Conservation (phyloP, 441 rosid species). For the Populus hybrid region DNA sequence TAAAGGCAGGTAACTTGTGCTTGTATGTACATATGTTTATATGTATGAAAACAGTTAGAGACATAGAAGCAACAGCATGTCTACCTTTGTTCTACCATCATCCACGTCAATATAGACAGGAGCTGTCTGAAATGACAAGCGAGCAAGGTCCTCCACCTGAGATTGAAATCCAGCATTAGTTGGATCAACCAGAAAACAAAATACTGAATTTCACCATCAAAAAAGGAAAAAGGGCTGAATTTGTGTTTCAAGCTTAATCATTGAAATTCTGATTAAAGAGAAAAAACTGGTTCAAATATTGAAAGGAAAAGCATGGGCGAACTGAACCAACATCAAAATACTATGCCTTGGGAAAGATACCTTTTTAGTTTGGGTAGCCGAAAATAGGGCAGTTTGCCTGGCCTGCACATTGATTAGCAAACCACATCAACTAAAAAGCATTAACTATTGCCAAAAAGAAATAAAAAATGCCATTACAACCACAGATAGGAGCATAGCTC, state of each 20-base stretch:
- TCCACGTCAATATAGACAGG: conserved; percentile 89
- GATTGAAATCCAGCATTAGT: conserved; percentile 7
- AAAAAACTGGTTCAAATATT: not conserved
- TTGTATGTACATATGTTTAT: not conserved
- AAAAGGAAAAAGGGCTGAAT: not conserved
- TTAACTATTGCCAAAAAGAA: not conserved
- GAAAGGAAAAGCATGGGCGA: not conserved
- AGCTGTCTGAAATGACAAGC: conserved; percentile 78
- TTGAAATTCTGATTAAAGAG: not conserved
- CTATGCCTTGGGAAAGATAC: conserved; percentile 29
- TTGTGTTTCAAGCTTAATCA: not conserved
- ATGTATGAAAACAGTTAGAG: not conserved
- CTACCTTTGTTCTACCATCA: conserved; percentile 90
- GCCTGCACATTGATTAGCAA: conserved; percentile 47
- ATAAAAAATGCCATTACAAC: not conserved
- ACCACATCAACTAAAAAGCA: conserved; percentile 26
- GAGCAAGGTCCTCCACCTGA: conserved; percentile 96
- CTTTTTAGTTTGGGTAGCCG: conserved; percentile 95
- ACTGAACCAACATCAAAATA: not conserved
- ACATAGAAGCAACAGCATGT: not conserved
- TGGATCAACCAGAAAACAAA: not conserved
- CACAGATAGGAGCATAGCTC: not conserved
- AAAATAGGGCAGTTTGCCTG: conserved; percentile 95
- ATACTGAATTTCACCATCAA: not conserved
- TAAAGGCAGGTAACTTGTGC: not conserved